Evolutionary conservation across 495 filamentous ascomycete genomes (phyloP).

Genomic region (Thermochaetoides thermophila): DNA sequence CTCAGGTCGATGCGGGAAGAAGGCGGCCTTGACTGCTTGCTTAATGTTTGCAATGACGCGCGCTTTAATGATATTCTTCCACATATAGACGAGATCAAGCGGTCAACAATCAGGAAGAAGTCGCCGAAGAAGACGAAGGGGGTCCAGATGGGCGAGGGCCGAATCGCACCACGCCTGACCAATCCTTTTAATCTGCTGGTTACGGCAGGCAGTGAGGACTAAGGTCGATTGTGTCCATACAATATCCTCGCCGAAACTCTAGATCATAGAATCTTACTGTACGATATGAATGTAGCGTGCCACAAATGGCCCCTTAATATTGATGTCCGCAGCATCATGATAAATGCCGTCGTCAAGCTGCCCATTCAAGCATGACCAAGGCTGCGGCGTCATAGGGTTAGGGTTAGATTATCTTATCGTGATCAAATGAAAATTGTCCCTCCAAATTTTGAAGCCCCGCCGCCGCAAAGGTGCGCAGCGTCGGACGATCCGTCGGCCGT

Average conservation of each 20-base stretch:
- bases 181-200: conserved; percentile 10
- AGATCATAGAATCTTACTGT: too few relatives aligned
- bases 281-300: too few relatives aligned
- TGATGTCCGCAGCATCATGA: too few relatives aligned
- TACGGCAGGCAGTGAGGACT: not conserved
- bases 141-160: not conserved
- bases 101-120: conserved; percentile 2
- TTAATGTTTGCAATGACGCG: conserved; percentile 4
- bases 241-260: too few relatives aligned
- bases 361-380: too few relatives aligned
- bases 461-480: not conserved
- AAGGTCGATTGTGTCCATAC: not conserved
- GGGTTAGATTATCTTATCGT: conserved; percentile 6
- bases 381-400: too few relatives aligned
- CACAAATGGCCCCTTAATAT: too few relatives aligned
- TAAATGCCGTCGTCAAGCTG: too few relatives aligned
- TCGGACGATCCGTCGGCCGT: conserved; percentile 1
- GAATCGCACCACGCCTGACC: conserved; percentile 1
- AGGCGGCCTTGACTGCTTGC: conserved; percentile 7
- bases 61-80: conserved; percentile 5
- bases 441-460: conserved; percentile 9
- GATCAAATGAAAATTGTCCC: conserved; percentile 6
- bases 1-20: conserved; percentile 4
- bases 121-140: conserved; percentile 8
- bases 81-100: conserved; percentile 6